These are phyloP conservation scores for Groenewaldozyma auringiensis DNA, from an alignment of 1,139 yeast genomes.

Conservation along the genomic window DNA sequence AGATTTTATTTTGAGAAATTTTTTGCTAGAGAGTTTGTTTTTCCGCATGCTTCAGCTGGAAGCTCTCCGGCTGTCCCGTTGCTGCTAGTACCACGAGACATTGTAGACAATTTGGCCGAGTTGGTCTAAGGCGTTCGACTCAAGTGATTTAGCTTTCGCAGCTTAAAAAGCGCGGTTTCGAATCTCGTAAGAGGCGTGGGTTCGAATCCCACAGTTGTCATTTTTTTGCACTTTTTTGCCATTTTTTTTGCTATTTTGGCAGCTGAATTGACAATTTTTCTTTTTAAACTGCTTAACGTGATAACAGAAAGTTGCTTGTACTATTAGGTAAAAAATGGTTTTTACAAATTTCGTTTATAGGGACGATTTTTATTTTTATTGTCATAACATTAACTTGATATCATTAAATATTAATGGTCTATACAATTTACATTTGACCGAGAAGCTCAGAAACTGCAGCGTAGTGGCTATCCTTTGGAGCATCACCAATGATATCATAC, in stretches of 20 bases:
- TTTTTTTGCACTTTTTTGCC: conserved; percentile 7
- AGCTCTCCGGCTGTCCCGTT: no score
- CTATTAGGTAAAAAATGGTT: neutral
- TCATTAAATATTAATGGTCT: no score
- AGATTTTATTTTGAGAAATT: no score
- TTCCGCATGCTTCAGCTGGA: no score
- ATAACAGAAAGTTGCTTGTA: neutral
- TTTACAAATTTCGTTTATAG: no score
- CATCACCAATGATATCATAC: neutral
- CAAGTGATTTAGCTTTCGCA: conserved; percentile 20
- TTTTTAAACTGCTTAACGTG: neutral
- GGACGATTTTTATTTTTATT: no score
- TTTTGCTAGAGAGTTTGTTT: no score
- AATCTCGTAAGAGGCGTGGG: conserved; percentile 28
- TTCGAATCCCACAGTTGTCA: conserved; percentile 28
- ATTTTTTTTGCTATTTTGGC: neutral
- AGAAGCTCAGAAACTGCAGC: neutral
- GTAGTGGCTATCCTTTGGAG: neutral
- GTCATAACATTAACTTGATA: no score
- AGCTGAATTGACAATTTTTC: conserved; percentile 4
- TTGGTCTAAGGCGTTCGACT: conserved; percentile 28
- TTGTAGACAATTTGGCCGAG: conserved; percentile 25
- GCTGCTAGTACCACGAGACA: neutral
- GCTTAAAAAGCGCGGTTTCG: conserved; percentile 22
- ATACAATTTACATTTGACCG: neutral